Percentiles rank a stretch among this genome's conserved stretches.
Evolutionary conservation across 495 filamentous ascomycete genomes (phyloP).

Genomic region (Staphylotrichum tortipilum): DNA sequence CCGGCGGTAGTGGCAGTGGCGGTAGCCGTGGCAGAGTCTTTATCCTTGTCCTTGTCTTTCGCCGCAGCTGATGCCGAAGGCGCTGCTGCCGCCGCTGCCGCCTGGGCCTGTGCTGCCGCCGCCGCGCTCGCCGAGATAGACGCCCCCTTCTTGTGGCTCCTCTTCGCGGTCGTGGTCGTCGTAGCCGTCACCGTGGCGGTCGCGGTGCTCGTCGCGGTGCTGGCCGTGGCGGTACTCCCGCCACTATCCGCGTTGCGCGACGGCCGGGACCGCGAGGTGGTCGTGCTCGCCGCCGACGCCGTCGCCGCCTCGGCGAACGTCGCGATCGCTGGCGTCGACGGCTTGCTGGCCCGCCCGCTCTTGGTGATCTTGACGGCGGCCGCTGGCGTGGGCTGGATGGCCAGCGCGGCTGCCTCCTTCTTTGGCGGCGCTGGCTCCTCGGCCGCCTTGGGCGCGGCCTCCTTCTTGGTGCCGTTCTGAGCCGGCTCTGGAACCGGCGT

Average conservation of each 20-base stretch:
- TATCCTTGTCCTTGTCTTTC: constrained; percentile 6
- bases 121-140: constrained; percentile 29
- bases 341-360: constrained; percentile 55
- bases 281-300: constrained; percentile 14
- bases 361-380: constrained; percentile 41
- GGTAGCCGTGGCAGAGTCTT: neutral
- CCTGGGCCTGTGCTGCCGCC: neutral
- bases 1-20: neutral
- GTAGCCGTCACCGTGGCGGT: neutral
- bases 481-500: constrained; percentile 14
- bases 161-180: constrained; percentile 35
- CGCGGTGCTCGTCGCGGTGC: constrained; percentile 19
- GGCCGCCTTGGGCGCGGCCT: constrained; percentile 8
- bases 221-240: neutral
- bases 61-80: neutral
- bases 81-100: too few species aligned
- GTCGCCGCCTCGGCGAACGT: constrained; percentile 41
- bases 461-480: constrained; percentile 23
- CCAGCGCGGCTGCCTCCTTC: constrained; percentile 22
- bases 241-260: constrained; percentile 16
- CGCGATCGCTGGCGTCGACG: constrained; percentile 47
- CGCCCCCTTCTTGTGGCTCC: constrained; percentile 62
- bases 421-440: constrained; percentile 24
- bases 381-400: constrained; percentile 25
- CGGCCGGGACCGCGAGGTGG: constrained; percentile 15